phyloP scores from a whole-genome alignment of 495 filamentous ascomycete species.

The Hyaloscypha variabilis region DNA sequence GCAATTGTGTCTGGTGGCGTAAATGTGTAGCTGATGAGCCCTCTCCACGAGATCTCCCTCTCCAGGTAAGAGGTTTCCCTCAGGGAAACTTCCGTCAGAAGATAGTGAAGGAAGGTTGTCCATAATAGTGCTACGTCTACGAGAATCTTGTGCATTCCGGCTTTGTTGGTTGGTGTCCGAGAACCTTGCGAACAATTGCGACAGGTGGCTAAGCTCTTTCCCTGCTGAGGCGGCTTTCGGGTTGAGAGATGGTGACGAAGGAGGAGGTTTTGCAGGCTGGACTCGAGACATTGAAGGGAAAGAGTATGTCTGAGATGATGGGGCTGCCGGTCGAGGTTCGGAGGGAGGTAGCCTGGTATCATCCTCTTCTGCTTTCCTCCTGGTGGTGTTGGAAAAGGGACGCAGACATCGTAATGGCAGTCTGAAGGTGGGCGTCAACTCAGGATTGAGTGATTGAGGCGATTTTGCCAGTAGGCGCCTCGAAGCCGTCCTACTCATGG shows the following conservation, averaged over 20 bases:
- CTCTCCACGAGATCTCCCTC: background rate
- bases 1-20: conserved; percentile 85
- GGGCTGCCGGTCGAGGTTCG: conserved; percentile 3
- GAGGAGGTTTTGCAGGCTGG: conserved; percentile 11
- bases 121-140: background rate
- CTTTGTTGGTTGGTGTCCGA: background rate
- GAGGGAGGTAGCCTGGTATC: conserved; percentile 18
- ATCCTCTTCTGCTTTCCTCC: conserved; percentile 27
- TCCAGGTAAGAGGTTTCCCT: background rate
- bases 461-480: conserved; percentile 49
- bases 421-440: conserved; percentile 29
- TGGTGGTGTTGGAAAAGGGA: conserved; percentile 43
- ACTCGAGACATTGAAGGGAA: conserved; percentile 1
- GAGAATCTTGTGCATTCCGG: background rate
- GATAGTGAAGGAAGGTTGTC: background rate
- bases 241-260: conserved; percentile 21
- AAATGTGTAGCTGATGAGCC: conserved; percentile 82
- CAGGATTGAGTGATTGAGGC: conserved; percentile 35
- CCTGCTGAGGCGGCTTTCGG: conserved; percentile 16
- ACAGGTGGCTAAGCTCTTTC: too few species aligned
- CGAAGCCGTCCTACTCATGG: conserved; percentile 46
- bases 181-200: background rate
- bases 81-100: background rate
- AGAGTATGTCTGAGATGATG: conserved; percentile 4
- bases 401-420: conserved; percentile 39